These are phyloP conservation scores for Clitoria ternatea DNA, from an alignment of 306 rosid genomes.

Conservation along the genomic window DNA sequence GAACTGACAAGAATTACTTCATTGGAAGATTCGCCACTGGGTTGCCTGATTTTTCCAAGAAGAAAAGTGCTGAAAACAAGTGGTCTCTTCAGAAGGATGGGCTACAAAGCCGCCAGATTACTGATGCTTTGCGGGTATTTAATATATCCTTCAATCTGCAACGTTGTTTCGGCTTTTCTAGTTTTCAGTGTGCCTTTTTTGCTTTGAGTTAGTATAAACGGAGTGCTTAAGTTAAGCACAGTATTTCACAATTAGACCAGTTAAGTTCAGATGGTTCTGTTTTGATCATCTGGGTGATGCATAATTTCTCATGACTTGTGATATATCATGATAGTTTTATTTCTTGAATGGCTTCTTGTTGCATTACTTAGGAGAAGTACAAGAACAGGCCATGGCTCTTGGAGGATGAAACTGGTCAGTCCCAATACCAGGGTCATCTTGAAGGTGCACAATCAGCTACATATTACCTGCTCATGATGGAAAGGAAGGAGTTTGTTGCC, in stretches of 20 bases:
- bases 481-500: conserved; percentile 83
- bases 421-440: conserved; percentile 71
- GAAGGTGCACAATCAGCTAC: conserved; percentile 86
- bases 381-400: conserved; percentile 87
- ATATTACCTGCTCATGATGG: conserved; percentile 66
- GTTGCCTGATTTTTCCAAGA: conserved; percentile 74
- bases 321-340: not conserved
- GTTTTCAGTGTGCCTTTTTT: not conserved
- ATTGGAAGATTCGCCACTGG: conserved; percentile 76
- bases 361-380: conserved; percentile 57
- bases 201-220: not conserved
- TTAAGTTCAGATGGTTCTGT: not conserved
- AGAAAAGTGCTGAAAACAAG: conserved; percentile 70
- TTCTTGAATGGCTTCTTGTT: conserved; percentile 14
- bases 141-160: not conserved
- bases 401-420: conserved; percentile 89
- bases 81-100: conserved; percentile 83
- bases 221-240: not conserved
- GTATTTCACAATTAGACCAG: not conserved
- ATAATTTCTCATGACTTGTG: conserved; percentile 1
- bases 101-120: conserved; percentile 65
- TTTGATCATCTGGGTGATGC: not conserved
- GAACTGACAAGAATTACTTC: conserved; percentile 60
- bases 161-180: not conserved
- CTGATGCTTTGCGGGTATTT: conserved; percentile 66